A percentile compares a stretch with the other conserved stretches of the same genome.
phyloP scores from a whole-genome alignment of 2,329 filamentous ascomycete genomes.

The Trichoderma pleuroti region DNA sequence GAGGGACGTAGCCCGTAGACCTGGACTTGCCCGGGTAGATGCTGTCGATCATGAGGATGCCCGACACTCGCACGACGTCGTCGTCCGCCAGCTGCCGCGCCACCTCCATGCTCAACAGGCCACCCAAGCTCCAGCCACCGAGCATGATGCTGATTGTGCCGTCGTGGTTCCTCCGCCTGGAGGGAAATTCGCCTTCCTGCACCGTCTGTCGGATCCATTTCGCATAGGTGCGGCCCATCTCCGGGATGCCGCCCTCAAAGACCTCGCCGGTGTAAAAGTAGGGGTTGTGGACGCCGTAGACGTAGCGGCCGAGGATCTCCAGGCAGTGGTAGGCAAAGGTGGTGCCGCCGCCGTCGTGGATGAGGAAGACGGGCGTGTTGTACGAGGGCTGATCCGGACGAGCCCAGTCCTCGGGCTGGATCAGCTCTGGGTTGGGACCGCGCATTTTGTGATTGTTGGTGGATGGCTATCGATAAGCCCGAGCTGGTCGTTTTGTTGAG shows the following conservation, averaged over 20 bases:
- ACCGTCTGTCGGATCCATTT: conserved; percentile 41
- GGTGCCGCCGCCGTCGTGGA: conserved; percentile 61
- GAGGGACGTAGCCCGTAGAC: neutral
- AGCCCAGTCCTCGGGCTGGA: conserved; percentile 35
- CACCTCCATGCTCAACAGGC: conserved; percentile 49
- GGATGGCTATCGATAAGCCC: conserved; percentile 5
- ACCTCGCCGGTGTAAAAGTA: conserved; percentile 44
- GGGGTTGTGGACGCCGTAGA: conserved; percentile 56
- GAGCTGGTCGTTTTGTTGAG: neutral
- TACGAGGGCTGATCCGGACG: conserved; percentile 23
- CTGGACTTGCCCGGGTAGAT: conserved; percentile 35
- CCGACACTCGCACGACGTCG: conserved; percentile 39
- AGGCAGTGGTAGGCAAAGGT: conserved; percentile 56
- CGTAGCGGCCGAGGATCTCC: conserved; percentile 43
- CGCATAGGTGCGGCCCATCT: conserved; percentile 54
- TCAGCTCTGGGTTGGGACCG: conserved; percentile 31
- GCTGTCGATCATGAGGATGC: conserved; percentile 53
- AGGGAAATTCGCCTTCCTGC: conserved; percentile 28
- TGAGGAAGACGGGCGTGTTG: conserved; percentile 49
- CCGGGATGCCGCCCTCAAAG: conserved; percentile 50
- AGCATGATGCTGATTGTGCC: conserved; percentile 42
- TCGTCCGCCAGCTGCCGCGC: conserved; percentile 41
- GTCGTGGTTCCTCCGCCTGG: conserved; percentile 25
- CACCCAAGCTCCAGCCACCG: conserved; percentile 56
- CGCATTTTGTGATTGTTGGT: conserved; percentile 8